Base-by-base conservation (phyloP, 768 basidiomycete species). In the Wakefieldia striispora region DNA sequence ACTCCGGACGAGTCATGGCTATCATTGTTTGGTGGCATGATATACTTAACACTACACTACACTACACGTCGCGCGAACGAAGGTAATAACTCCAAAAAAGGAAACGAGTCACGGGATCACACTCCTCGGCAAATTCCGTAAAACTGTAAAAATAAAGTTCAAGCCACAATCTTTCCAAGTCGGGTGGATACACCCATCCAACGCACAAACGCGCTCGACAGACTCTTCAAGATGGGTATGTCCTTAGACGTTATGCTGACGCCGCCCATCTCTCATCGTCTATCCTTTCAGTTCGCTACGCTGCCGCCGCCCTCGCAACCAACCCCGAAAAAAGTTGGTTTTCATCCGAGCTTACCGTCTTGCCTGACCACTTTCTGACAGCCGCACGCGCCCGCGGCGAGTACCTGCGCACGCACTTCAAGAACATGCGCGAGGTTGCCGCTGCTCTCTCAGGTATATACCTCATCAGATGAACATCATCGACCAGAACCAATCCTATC, bases 371-470 rank as follows among this genome's bases (percentile, higher is more conserved):
- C 33, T 29, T 50, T 53, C 56, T 42, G 69, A 34, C 70, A 95
- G 92, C 90, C 70, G 85, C 95, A 65, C 88, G 83, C 67, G 88
- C 95, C 51, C 88, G 89, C 65, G 94, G 94, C 64, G 93, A 95
- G 78, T 94, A 97, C 81, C 84, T 97, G 67, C 91, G 95, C 64
- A 98, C 97, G 41, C 95, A 97, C 79, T 99, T 97, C 86, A 99
- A 99, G 88, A 99, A 98, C 83, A 98, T 97, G 92, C 86, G 91
- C 56, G 97, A 99, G 75, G 97, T 98, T 49, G 95, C 91, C 44
- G 95, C 95, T 57, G 93, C 90, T 59, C 78, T 97, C 57, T 82
- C 86, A 58, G 95, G 94, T 92, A 57, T 64, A 79, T 72, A 36
- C n/a, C 36, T 27, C 34, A 50, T 51, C 19, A 31, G 19, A 21